These are phyloP conservation scores for Phytophthora colocasiae DNA, from an alignment of 352 stramenopile genomes.

Conservation along the genomic window DNA sequence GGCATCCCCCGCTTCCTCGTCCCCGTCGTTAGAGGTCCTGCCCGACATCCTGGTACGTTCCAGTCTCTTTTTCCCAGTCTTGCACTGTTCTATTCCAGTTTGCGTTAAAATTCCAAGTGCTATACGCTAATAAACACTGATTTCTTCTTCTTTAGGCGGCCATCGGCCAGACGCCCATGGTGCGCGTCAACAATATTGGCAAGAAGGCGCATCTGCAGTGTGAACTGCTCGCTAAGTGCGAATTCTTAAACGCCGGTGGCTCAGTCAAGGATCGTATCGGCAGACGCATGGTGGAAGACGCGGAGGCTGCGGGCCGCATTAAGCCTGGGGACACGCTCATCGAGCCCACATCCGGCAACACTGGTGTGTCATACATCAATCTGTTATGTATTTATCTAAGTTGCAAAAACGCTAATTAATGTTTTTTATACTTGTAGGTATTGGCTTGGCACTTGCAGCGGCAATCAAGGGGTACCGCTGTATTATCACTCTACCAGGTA, in stretches of 20 bases:
- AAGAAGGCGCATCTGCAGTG: slow-evolving; percentile 86
- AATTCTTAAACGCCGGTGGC: slow-evolving; percentile 96
- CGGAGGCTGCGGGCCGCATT: slow-evolving; percentile 92
- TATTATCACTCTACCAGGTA: slow-evolving; percentile 88
- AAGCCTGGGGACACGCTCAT: slow-evolving; percentile 96
- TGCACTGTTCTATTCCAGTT: background rate
- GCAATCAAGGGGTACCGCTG: slow-evolving; percentile 96
- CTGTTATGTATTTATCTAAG: background rate
- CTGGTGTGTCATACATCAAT: slow-evolving; percentile 44
- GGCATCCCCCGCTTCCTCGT: slow-evolving; percentile 32
- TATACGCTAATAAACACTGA: background rate
- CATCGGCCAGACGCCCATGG: slow-evolving; percentile 95
- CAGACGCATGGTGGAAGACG: slow-evolving; percentile 93
- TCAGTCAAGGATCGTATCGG: slow-evolving; percentile 94
- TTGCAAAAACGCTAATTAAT: background rate
- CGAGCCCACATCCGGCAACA: slow-evolving; percentile 98
- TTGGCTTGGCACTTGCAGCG: slow-evolving; percentile 96
- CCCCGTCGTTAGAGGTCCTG: slow-evolving; percentile 58
- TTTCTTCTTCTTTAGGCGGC: slow-evolving; percentile 31
- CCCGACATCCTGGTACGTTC: slow-evolving; percentile 61
- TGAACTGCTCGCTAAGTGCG: slow-evolving; percentile 95
- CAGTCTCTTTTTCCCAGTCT: background rate
- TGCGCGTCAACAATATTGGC: slow-evolving; percentile 92
- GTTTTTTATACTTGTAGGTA: slow-evolving; percentile 50
- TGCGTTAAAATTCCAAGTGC: too few relatives aligned